Evolutionary conservation across 1,284 basidiomycete genomes (phyloP), one percentile per base, ranked within the genome.

Genomic region (Agroathelia rolfsii): DNA sequence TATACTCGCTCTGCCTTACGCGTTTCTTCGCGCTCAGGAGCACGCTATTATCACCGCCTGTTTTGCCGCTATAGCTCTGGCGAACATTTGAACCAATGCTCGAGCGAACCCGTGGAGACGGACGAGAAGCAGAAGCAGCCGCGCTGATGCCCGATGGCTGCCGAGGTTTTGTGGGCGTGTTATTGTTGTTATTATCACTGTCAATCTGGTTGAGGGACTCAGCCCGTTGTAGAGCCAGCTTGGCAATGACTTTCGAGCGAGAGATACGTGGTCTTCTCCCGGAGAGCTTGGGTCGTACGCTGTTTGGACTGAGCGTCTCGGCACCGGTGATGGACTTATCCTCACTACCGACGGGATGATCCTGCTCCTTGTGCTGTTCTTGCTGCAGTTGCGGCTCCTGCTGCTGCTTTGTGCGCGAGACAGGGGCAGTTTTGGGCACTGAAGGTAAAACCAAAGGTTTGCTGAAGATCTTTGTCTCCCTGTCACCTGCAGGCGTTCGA

Each of bases 241-340:
- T 72, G 1, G 81, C 78, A 31, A 85, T 82, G 22, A 86, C 78
- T 39, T 74, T 76, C 16, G 79, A 79, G 15, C 82, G 69, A 22
- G 82, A 85, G 40, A 85, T 80, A 7, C 79, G 70, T 4, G 82
- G 82, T 45, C 72, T 75, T 40, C 77, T 69, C 9, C 64, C 63
- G 19, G 61, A 52, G 15, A 69, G 44, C 38, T 60, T 56, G 4
- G 50, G 46, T 6, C 47, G 49, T 7, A 48, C 41, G 2, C 38
- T 41, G 10, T 40, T 43, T 5, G 44, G 42, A 36, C 46, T 44
- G 27, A 40, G 44, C 8, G 38, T 44, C 23, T 48, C 3, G 9
- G 9, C 8, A 8, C 10, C 12, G 21, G 13, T 18, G 14, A 12
- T 15, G 20, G 10, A 7, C 30, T 24, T 32, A 6, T 22, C 14